Base-by-base conservation (phyloP, 192 early-diverging fungal genomes). In the Physocladia obscura region DNA sequence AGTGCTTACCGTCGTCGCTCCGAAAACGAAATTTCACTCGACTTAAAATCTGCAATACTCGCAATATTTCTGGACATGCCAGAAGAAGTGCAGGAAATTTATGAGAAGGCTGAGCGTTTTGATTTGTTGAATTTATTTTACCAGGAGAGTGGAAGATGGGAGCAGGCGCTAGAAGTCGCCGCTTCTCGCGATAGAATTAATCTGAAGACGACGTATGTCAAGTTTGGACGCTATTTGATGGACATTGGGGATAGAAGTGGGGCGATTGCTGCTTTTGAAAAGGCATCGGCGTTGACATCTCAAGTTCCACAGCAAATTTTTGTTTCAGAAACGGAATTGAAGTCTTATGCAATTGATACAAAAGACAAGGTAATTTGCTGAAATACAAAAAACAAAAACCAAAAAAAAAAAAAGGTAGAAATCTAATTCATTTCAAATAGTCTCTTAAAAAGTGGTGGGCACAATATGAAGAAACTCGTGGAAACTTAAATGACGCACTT, bases 241-340 rank as follows among this genome's bases (percentile, higher is more conserved):
- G 77, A 82, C 49, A 70, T 71, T 29, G 82, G 78, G 3, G 84
- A 86, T 52, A 48, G 47, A n/a, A 73, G 55, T 50, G 84, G 79
- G 4, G 82, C 84, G 0, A 69, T 82, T 47, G 80, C 81, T 3
- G 84, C 84, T 3, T 86, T 70, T 71, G 84, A 86, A 58, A 86
- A 84, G 47, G 73, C 74, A 5, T 39, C 40, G 17, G 62, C 70
- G 5, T n/a, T 57, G 13, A 57, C 54, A 51, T 47, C 56, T 58
- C 54, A 69, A 31, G 44, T 35, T 5, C 67, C 67, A 2, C 67
- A 57, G 22, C 24, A 55, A 24, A 47, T 69, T 19, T 56, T 69
- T 26, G 36, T 24, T 13, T 69, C 67, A 3, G 67, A 69, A 1
- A 58, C 54, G 1, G 67, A 69, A 36, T 4, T 69, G 35, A 69